These are phyloP conservation scores for Moesziomyces antarcticus DNA, from an alignment of 1,284 basidiomycete species.

Conservation along the genomic window DNA sequence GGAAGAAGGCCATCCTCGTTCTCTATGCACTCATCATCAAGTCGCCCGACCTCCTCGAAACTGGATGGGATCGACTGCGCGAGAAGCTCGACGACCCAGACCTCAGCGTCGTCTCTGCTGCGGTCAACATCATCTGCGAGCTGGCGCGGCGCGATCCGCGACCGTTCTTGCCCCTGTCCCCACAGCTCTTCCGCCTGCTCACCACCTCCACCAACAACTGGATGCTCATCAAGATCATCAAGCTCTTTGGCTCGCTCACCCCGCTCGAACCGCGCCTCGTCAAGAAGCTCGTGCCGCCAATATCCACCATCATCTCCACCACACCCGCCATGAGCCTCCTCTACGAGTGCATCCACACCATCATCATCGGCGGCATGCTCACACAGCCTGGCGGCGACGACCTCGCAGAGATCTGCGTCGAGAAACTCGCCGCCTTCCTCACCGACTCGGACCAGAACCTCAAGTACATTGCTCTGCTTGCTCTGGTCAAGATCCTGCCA, in stretches of 20 bases:
- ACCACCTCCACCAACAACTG: constrained; percentile 97
- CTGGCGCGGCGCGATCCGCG: constrained; percentile 72
- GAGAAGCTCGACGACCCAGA: constrained; percentile 73
- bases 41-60: constrained; percentile 56
- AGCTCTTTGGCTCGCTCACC: constrained; percentile 73
- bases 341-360: constrained; percentile 98
- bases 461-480: constrained; percentile 92
- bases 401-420: constrained; percentile 87
- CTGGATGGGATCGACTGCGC: constrained; percentile 72
- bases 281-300: constrained; percentile 90
- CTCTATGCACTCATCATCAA: constrained; percentile 72
- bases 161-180: constrained; percentile 72
- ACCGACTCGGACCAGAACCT: constrained; percentile 94
- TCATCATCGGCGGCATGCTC: constrained; percentile 96
- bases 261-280: constrained; percentile 92
- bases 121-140: constrained; percentile 94
- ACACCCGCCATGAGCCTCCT: constrained; percentile 94
- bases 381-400: constrained; percentile 70
- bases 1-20: constrained; percentile 87
- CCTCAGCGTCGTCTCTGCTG: constrained; percentile 84
- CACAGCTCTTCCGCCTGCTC: constrained; percentile 92
- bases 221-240: constrained; percentile 99
- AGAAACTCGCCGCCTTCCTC: constrained; percentile 91
- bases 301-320: constrained; percentile 92
- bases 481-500: constrained; percentile 94